phyloP scores from a whole-genome alignment of 805 yeast species.

The Yamadazyma sp. region DNA sequence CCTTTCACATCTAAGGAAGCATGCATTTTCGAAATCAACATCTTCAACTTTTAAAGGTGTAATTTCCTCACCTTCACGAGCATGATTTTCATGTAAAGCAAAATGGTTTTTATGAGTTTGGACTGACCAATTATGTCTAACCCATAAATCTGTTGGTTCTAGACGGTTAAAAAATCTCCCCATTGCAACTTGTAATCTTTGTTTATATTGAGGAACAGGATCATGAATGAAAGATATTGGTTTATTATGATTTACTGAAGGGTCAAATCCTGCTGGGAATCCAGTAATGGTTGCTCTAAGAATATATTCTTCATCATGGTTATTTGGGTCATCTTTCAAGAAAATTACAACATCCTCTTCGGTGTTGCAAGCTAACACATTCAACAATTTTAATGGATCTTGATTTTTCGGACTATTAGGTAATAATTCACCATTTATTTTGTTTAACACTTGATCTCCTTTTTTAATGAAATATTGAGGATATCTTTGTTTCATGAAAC shows the following conservation, averaged over 20 bases:
- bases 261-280: slow-evolving; percentile 75
- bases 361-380: slow-evolving; percentile 32
- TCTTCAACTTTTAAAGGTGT: slow-evolving; percentile 22
- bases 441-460: slow-evolving; percentile 28
- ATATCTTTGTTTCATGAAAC: slow-evolving; percentile 44
- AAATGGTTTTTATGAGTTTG: slow-evolving; percentile 51
- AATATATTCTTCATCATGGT: slow-evolving; percentile 53
- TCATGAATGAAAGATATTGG: slow-evolving; percentile 61
- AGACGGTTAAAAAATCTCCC: slow-evolving; percentile 59
- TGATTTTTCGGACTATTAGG: slow-evolving; percentile 23
- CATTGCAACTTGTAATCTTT: slow-evolving; percentile 60
- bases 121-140: slow-evolving; percentile 67
- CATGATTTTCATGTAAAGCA: slow-evolving; percentile 30
- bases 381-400: slow-evolving; percentile 20
- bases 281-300: slow-evolving; percentile 56
- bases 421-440: slow-evolving; percentile 37
- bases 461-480: slow-evolving; percentile 48
- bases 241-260: slow-evolving; percentile 47
- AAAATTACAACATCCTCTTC: slow-evolving; percentile 67
- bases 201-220: slow-evolving; percentile 68
- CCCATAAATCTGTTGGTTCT: slow-evolving; percentile 52
- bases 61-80: slow-evolving; percentile 25
- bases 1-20: slow-evolving; percentile 35
- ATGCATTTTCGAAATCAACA: slow-evolving; percentile 32
- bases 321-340: slow-evolving; percentile 35